A percentile compares a stretch with the other conserved stretches of the same genome.
These are phyloP conservation scores for Neobulgaria alba DNA, from an alignment of 2,329 filamentous ascomycete genomes.

Conservation along the genomic window DNA sequence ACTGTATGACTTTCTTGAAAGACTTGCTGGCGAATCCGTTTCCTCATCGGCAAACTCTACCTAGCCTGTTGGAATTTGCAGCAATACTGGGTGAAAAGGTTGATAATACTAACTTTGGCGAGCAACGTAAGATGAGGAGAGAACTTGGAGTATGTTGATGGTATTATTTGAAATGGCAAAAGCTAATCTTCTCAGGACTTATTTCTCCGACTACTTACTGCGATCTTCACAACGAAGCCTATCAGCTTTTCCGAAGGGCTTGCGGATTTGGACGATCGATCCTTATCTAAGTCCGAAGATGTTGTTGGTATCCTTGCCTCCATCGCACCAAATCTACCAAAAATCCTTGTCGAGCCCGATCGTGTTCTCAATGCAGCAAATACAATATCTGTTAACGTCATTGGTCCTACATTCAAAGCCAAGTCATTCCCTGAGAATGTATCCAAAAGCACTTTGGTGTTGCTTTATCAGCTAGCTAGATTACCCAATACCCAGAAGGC, in stretches of 20 bases:
- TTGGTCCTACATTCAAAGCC: conserved; percentile 73
- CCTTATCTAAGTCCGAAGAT: conserved; percentile 51
- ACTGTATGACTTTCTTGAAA: conserved; percentile 83
- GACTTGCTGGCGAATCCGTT: conserved; percentile 91
- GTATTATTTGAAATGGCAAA: background rate
- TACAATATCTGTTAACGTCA: conserved; percentile 74
- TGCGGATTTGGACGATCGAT: conserved; percentile 33
- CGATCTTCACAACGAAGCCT: conserved; percentile 87
- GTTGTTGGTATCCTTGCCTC: conserved; percentile 70
- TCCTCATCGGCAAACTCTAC: conserved; percentile 84
- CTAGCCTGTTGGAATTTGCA: conserved; percentile 78
- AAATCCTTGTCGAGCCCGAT: conserved; percentile 78
- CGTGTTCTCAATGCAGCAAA: conserved; percentile 69
- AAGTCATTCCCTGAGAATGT: conserved; percentile 84
- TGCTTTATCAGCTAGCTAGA: conserved; percentile 70
- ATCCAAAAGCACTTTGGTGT: conserved; percentile 57
- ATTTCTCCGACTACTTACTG: conserved; percentile 77
- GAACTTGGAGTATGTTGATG: conserved; percentile 66
- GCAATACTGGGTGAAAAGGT: conserved; percentile 89
- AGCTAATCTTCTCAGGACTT: conserved; percentile 56
- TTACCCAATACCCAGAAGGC: conserved; percentile 74
- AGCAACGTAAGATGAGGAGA: conserved; percentile 83
- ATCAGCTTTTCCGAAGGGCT: conserved; percentile 59
- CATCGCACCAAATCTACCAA: conserved; percentile 71
- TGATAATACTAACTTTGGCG: conserved; percentile 94